Evolutionary conservation across 1,139 yeast species (phyloP).

Genomic region (Debaryomyces fabryi): DNA sequence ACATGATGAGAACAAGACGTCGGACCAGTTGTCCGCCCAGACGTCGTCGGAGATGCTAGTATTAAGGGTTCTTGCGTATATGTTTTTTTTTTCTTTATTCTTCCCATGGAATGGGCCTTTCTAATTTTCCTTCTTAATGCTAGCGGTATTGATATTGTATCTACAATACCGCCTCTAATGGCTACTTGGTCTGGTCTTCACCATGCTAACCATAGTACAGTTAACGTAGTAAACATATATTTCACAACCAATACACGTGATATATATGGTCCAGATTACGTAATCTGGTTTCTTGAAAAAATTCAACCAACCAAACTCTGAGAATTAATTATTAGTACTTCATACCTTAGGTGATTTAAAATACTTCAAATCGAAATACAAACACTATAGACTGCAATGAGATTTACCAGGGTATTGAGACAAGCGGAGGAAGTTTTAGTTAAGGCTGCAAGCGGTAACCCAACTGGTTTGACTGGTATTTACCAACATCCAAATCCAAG

Average conservation of each 20-base stretch:
- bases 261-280: constrained; percentile 21
- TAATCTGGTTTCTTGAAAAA: constrained; percentile 11
- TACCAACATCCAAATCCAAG: constrained; percentile 83
- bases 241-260: neutral
- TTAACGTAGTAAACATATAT: neutral
- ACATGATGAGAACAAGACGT: constrained; percentile 30
- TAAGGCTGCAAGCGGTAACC: constrained; percentile 66
- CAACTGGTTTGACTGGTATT: constrained; percentile 82
- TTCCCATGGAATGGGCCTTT: neutral
- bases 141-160: too few species aligned
- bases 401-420: constrained; percentile 47
- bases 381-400: constrained; percentile 27
- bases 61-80: too few species aligned
- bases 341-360: neutral
- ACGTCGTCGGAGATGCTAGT: neutral
- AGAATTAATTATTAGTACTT: constrained; percentile 11
- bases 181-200: neutral
- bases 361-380: neutral
- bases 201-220: neutral
- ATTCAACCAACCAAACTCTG: constrained; percentile 31
- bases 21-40: neutral
- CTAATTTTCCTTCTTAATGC: neutral
- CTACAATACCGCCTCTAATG: neutral
- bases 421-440: constrained; percentile 65
- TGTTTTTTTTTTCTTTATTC: neutral